Base-by-base conservation (phyloP, 306 rosid genomes). In the Cicer bijugum region DNA sequence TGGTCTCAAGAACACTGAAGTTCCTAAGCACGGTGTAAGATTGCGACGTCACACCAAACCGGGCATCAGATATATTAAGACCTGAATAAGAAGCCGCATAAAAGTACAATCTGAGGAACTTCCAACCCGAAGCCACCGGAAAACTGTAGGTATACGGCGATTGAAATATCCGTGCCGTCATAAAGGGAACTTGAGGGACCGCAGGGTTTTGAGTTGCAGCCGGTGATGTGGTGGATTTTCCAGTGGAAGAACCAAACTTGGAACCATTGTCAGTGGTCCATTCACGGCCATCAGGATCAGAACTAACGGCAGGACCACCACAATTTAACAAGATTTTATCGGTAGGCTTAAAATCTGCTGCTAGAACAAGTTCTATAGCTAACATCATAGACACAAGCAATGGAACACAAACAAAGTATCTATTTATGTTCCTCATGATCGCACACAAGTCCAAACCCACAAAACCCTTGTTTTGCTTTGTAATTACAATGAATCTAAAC, bases 231-330 rank as follows among this genome's bases (percentile, higher is more conserved):
- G 9, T 57, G 71, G 97, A 86, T 16, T 76, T 83, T 0, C 46
- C 82, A 0, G 46, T 35, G 0, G 85, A 80, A 1, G 89, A 78
- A 23, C 64, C 75, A 57, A 84, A 87, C 71, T 71, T 79, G 33
- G 99, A 95, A 33, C 85, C 91, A 15, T 40, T 12, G 75, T 95
- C 99, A n/a, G 92, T 66, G 40, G 65, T 72, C 99, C 99, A 90
- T n/a, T 60, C 53, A 72, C 82, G 87, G 46, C 82, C 90, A 78
- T 90, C 86, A 46, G 76, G 11, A 67, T 89, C 97, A 16, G 57
- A 65, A 50, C 84, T 71, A n/a, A 23, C 69, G 0, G 86, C 52
- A 9, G 93, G 86, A 1, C 96, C 99, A 0, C 99, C 99, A 76
- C 99, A 95, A 74, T 44, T 82, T 53, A 95, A 71, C 82, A 95